phyloP scores from a whole-genome alignment of 1,284 basidiomycete species.

The Anthracocystis setariae region DNA sequence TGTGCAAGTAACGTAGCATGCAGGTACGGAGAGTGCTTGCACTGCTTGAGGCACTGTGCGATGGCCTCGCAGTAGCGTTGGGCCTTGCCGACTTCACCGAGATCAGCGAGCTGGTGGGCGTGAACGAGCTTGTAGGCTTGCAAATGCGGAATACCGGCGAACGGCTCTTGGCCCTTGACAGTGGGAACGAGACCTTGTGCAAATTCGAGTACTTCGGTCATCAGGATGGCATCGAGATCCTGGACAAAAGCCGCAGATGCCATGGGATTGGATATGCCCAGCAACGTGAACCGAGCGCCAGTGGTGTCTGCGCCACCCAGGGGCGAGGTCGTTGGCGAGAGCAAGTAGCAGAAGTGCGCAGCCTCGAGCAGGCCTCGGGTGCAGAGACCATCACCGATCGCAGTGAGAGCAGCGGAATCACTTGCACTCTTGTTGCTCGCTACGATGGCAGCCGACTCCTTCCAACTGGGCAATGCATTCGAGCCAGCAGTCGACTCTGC shows the following conservation, averaged over 20 bases:
- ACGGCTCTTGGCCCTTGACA: conserved; percentile 85
- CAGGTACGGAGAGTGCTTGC: conserved; percentile 77
- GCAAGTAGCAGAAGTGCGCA: conserved; percentile 89
- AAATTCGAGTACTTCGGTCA: conserved; percentile 93
- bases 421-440: conserved; percentile 76
- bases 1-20: conserved; percentile 78
- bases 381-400: conserved; percentile 84
- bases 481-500: conserved; percentile 71
- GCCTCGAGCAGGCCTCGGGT: conserved; percentile 81
- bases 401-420: conserved; percentile 79
- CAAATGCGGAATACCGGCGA: conserved; percentile 82
- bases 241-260: conserved; percentile 73
- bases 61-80: conserved; percentile 88
- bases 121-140: conserved; percentile 88
- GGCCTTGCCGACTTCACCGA: conserved; percentile 65
- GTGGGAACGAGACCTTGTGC: conserved; percentile 80
- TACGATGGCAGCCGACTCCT: conserved; percentile 86
- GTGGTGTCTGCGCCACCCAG: conserved; percentile 77
- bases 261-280: conserved; percentile 76
- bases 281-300: conserved; percentile 73
- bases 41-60: conserved; percentile 74
- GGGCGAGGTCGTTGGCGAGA: conserved; percentile 84
- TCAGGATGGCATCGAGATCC: conserved; percentile 82
- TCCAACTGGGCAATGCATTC: conserved; percentile 79
- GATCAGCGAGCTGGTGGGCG: conserved; percentile 77